Base-by-base conservation (phyloP, 352 stramenopile species). In the Pelagophyceae sp. region DNA sequence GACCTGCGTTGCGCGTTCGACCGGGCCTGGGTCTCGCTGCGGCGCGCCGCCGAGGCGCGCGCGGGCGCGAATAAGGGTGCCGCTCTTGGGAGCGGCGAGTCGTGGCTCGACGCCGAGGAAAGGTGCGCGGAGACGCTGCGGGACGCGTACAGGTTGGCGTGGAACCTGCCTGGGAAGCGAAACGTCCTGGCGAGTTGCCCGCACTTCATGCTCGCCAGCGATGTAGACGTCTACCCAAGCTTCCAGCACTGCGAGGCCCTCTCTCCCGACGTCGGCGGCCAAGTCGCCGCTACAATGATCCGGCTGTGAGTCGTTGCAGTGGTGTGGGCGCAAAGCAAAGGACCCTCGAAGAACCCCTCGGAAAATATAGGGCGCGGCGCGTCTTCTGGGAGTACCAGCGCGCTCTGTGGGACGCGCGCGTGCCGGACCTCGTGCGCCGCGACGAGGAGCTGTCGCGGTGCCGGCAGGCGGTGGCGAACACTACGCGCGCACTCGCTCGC, bases 131-230 rank as follows among this genome's bases (percentile, higher is more conserved):
- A 90, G 19, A 80, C 85, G 2, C 70, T 93, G 38, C 81, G 88
- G 11, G 85, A 82, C 0, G 87, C 87, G 32, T 93, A 93, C 74
- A 83, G 87, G 0, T 86, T 87, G 17, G 86, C 91, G 72, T 93
- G 88, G 88, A 89, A 78, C 1, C 76, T 91, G 50, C 75, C 80
- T 0, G 81, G 86, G 37, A 75, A 88, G 32, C 85, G 81, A 31
- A 81, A 84, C 19, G 86, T 91, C 35, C 83, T 93, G 15, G 86
- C 87, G 0, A 85, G 88, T 38, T 79, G 85, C 33, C 87, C 87
- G n/a, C 91, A 92, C 63, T 72, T 92, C 23, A 93, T 93, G 88
- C 85, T 93, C 76, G 92, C 87, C 85, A 88, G 85, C 76, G 88
- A 93, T 72, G 79, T 78, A 27, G 88, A 93, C 51, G 79, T 92